Evolutionary conservation across 2,329 filamentous ascomycete genomes (phyloP).

Genomic region (Beauveria asiatica): DNA sequence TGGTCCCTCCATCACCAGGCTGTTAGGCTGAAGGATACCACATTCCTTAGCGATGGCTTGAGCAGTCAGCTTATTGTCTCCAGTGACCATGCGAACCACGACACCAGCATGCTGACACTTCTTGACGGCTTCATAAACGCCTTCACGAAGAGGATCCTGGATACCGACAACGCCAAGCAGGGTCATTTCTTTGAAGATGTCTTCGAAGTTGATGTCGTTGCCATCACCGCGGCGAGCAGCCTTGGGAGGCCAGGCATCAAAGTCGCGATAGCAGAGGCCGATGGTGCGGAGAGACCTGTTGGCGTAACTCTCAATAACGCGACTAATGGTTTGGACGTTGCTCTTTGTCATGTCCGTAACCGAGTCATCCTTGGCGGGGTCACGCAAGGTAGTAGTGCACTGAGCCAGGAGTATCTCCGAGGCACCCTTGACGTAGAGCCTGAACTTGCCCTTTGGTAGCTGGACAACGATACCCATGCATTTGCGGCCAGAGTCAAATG

Average conservation of each 20-base stretch:
- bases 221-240: constrained; percentile 46
- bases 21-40: constrained; percentile 61
- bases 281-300: constrained; percentile 76
- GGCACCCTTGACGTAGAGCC: constrained; percentile 56
- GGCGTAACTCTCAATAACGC: constrained; percentile 70
- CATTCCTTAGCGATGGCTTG: constrained; percentile 72
- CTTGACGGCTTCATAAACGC: constrained; percentile 64
- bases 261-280: constrained; percentile 75
- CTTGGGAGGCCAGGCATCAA: constrained; percentile 73
- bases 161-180: constrained; percentile 69
- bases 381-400: constrained; percentile 42
- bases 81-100: constrained; percentile 77
- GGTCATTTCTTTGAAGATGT: constrained; percentile 58
- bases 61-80: constrained; percentile 72
- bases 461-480: constrained; percentile 57
- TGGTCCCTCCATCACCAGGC: constrained; percentile 69
- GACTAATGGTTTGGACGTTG: constrained; percentile 49
- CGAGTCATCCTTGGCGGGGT: constrained; percentile 38
- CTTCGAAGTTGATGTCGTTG: constrained; percentile 55
- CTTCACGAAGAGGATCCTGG: constrained; percentile 68
- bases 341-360: constrained; percentile 39
- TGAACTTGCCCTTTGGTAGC: constrained; percentile 40
- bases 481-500: constrained; percentile 68
- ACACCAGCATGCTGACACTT: constrained; percentile 70
- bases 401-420: constrained; percentile 55